Base-by-base conservation (phyloP, 2,329 filamentous ascomycete species). In the Apiospora saccharicola region DNA sequence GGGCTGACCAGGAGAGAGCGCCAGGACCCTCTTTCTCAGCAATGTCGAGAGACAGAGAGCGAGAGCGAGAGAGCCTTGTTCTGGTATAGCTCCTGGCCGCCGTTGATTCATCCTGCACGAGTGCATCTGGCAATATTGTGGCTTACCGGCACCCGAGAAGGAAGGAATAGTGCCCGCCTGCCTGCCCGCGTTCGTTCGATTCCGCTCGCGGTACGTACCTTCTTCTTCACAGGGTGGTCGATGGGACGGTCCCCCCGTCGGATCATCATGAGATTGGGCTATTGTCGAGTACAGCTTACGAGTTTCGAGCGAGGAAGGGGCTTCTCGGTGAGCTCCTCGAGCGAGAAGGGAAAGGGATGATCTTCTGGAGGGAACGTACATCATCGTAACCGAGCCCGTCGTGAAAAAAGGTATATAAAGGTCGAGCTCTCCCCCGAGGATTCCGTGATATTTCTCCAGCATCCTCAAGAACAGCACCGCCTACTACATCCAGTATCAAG, bases 81-180 rank as follows among this genome's bases (percentile, higher is more conserved):
- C 22, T 14, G 57, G 57, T 4, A 41, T n/a, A 37, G 30, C 57
- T 64, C 41, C 34, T 64, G 30, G 22, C 57, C 34, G 57, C 30
- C 57, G 57, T 64, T 41, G 57, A 24, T 24, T 64, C 57, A 41
- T 41, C 41, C 57, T 64, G 57, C 57, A 41, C 57, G 30, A 19
- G 34, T 64, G 57, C 57, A 64, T 64, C 30, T 64, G 57, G 19
- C 34, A 64, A 64, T 64, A 37, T 64, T 64, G 57, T 64, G 57
- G 57, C 57, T 64, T 64, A 41, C 34, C 57, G 22, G 34, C 53
- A 61, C 53, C 53, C 53, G 53, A 37, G 30, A 61, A n/a, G 53
- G 22, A 61, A 61, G 53, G 53, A 61, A 61, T 22, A 37, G 7
- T 22, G 37, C 37, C 37, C 10, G 37, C 37, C 26, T 19, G 14